Evolutionary conservation across 2,329 filamentous ascomycete species (phyloP).

Genomic region (Fusarium brevicatenulatum): DNA sequence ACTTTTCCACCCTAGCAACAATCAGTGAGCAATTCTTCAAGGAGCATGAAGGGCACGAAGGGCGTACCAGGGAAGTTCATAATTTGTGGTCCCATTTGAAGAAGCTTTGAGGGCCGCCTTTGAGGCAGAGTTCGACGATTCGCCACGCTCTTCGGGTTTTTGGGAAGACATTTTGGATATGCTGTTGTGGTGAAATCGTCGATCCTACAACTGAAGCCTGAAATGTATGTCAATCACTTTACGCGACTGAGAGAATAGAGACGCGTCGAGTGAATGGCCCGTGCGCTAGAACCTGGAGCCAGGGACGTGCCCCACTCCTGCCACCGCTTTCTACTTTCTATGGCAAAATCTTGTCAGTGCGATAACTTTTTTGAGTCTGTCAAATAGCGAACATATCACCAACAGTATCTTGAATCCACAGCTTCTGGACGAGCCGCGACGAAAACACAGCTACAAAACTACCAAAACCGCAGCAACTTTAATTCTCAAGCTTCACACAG

Average conservation of each 20-base stretch:
- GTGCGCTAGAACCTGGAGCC: constrained; percentile 36
- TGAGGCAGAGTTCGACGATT: constrained; percentile 68
- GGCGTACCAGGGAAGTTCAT: constrained; percentile 81
- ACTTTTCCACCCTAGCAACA: constrained; percentile 90
- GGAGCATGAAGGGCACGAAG: constrained; percentile 17
- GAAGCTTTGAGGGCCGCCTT: constrained; percentile 65
- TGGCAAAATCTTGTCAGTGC: constrained; percentile 43
- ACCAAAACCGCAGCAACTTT: background rate
- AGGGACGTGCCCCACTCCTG: constrained; percentile 19
- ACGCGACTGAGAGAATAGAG: constrained; percentile 48
- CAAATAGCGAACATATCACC: constrained; percentile 22
- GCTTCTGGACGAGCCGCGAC: background rate
- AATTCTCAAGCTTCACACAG: background rate
- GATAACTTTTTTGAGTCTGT: constrained; percentile 43
- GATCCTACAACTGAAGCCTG: constrained; percentile 33
- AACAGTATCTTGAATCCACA: constrained; percentile 11
- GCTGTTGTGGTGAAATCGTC: constrained; percentile 17
- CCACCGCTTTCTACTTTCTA: constrained; percentile 44
- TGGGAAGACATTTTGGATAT: constrained; percentile 57
- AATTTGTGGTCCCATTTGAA: constrained; percentile 64
- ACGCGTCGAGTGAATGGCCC: constrained; percentile 49
- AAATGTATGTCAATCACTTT: constrained; percentile 47
- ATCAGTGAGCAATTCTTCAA: constrained; percentile 35
- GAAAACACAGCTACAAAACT: background rate
- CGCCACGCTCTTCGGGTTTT: constrained; percentile 64